Evolutionary conservation across 345 rosid species (phyloP), one percentile per base, ranked within the genome.

Genomic region (Clarkia xantiana): DNA sequence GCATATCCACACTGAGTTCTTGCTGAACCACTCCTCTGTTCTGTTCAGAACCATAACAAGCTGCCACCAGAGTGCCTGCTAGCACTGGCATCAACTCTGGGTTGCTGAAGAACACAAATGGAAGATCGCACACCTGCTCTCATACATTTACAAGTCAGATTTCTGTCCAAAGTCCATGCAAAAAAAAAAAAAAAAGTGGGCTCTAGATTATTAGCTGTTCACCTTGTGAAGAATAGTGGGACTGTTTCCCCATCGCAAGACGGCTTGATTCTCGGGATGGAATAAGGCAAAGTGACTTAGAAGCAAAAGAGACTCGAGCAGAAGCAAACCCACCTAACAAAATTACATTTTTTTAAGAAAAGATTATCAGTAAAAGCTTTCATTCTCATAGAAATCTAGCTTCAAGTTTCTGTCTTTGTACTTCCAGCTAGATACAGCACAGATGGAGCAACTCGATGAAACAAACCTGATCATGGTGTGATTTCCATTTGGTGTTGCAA

Each of bases 221-320:
- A 77, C 91, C 86, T 82, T 79, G 67, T 82, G 91, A 59, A 82
- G 86, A 63, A 82, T 76, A 12, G 91, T 82, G 15, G 83, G 86
- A 62, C 86, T 73, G 56, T 79, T 79, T 53, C 86, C 84, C 91
- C 91, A 82, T 42, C 86, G 76, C 52, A 79, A 83, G 49, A 82
- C 86, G 18, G 81, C 91, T 65, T 79, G 91, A 70, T 79, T 82
- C 55, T 72, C 73, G 2, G 65, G 49, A 71, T 82, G 91, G 65
- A 82, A 79, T 67, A 82, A 64, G 18, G 86, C 72, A 59, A 82
- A 82, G 65, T 76, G 67, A 52, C 84, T 72, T 23, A 79, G 86
- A 58, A 82, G 84, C 65, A 69, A 60, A 42, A 82, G 68, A 10
- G 80, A 72, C 63, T 82, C 91, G 1, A 70, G 79, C 51, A 82